These are phyloP conservation scores for Lenzites betulinus DNA, from an alignment of 768 basidiomycete species.

Conservation along the genomic window DNA sequence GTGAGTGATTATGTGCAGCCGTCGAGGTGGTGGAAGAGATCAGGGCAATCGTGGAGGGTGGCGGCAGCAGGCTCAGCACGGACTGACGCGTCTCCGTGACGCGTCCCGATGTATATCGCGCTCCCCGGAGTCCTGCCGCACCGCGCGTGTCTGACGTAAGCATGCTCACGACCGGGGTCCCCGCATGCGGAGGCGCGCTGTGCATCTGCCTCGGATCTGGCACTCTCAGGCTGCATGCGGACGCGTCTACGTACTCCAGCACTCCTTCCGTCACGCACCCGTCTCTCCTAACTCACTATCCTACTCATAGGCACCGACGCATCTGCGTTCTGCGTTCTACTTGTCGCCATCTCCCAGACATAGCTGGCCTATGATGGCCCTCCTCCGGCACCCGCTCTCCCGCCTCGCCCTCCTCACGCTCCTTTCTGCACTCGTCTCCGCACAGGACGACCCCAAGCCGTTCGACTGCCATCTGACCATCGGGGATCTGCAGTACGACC, in stretches of 20 bases:
- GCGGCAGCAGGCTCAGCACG: not conserved
- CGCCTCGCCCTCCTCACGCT: constrained; percentile 23
- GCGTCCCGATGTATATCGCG: constrained; percentile 15
- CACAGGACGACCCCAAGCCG: constrained; percentile 39
- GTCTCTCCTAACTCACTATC: not conserved
- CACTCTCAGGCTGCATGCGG: not conserved
- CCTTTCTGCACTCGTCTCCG: constrained; percentile 23
- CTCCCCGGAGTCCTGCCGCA: constrained; percentile 23
- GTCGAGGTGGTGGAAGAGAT: constrained; percentile 12
- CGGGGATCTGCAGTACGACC: constrained; percentile 56
- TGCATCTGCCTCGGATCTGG: not conserved
- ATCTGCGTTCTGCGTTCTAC: not conserved
- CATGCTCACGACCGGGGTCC: constrained; percentile 17
- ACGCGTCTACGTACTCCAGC: not conserved
- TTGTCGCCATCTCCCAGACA: not conserved
- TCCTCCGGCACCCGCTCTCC: constrained; percentile 9
- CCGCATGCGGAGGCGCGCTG: not conserved
- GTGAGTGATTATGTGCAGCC: not conserved
- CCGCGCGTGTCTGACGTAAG: constrained; percentile 31
- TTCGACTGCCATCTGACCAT: constrained; percentile 56
- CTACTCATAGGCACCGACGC: not conserved
- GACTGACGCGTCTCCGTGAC: constrained; percentile 32
- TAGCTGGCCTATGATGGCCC: constrained; percentile 15
- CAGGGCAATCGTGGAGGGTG: constrained; percentile 7
- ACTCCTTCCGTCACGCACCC: too few relatives aligned